Evolutionary conservation across 495 filamentous ascomycete species (phyloP).

Genomic region (Podospora tetraspora): DNA sequence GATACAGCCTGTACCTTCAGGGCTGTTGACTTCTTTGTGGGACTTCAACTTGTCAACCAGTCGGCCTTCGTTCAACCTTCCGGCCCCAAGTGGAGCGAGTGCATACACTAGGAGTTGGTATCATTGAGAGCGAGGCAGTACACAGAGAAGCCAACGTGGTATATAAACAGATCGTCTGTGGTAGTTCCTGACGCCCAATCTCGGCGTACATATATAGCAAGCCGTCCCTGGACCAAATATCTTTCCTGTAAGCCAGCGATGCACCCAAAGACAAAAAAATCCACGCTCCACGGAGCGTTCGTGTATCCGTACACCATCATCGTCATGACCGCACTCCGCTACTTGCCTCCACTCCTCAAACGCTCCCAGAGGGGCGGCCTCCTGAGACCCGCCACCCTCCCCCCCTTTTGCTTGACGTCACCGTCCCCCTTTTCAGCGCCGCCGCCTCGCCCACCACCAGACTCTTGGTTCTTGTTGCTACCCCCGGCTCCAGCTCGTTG

Average conservation of each 20-base stretch:
- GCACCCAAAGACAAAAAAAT: background rate
- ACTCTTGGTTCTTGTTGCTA: background rate
- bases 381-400: conserved; percentile 8
- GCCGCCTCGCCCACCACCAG: background rate
- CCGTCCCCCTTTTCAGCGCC: background rate
- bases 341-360: conserved; percentile 18
- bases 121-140: background rate
- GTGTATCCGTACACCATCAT: background rate
- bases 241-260: background rate
- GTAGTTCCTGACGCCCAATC: background rate
- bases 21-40: background rate
- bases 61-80: too few species aligned
- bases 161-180: background rate
- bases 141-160: background rate
- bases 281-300: background rate
- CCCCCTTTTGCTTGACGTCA: conserved; percentile 8
- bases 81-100: background rate
- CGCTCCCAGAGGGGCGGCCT: conserved; percentile 22
- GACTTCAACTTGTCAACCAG: background rate
- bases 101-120: too few species aligned
- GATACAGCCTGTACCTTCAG: background rate
- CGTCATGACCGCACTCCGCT: background rate
- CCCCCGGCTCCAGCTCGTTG: conserved; percentile 18
- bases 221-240: background rate
- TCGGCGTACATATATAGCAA: background rate